Base-by-base conservation (phyloP, 2,329 filamentous ascomycete genomes). In the Thermothelomyces thermophilus region DNA sequence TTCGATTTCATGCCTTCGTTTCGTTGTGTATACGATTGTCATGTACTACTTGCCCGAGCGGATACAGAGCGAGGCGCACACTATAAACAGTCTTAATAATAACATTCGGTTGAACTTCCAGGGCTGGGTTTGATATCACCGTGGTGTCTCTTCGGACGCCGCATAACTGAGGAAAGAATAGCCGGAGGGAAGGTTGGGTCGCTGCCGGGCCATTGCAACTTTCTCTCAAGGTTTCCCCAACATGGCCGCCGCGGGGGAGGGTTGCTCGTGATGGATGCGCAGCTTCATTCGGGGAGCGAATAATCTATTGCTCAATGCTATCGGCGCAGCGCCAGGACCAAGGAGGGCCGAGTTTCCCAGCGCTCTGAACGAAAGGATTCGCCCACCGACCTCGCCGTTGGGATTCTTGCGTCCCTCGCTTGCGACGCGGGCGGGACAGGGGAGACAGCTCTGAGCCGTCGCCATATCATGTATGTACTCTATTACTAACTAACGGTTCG, bases 21-120 rank as follows among this genome's bases (percentile, higher is more conserved):
- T 55, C 40, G 19, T 55, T 46, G 42, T 54, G 49, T 54, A 52
- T 51, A 52, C 42, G 35, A 52, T 54, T 52, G 50, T 54, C 37
- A 42, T 52, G 53, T 54, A 50, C 40, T 52, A 50, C 41, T 46
- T 31, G 41, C 50, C 45, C 20, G 31, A 52, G 46, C 46, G 41
- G 41, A 37, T 48, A 37, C 40, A 36, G n/a, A 46, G 50, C 46
- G 45, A 10, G 45, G 28, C n/a, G n/a, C 45, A 14, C 44, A 36
- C 37, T 36, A 48, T 46, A 42, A 45, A 24, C 46, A 52, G 44
- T 52, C 35, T 48, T 52, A 52, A 52, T 52, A 52, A 52, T 52
- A 48, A 41, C 40, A 52, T 51, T 47, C 20, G 13, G 50, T 52
- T 52, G 44, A 48, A 43, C 30, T 40, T n/a, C 24, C 28, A 22